Conservation (phyloP, 2,329 filamentous ascomycete species). For the Penicillium rolfsii region DNA sequence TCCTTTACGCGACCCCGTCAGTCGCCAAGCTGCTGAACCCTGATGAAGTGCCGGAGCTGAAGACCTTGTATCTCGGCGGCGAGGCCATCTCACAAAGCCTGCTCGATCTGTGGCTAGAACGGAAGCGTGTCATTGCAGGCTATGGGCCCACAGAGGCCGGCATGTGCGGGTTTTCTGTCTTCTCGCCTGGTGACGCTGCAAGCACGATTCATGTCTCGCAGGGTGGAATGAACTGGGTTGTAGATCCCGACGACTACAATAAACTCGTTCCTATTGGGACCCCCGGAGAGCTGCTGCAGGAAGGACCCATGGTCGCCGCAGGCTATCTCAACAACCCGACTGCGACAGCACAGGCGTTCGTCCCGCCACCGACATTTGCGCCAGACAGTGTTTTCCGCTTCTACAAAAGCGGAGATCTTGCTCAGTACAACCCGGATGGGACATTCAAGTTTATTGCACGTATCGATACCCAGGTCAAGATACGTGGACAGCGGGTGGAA, state of each 20-base stretch:
- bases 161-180: neutral
- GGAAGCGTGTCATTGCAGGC: neutral
- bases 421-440: slow-evolving; percentile 28
- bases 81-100: neutral
- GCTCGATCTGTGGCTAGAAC: neutral
- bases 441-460: slow-evolving; percentile 28
- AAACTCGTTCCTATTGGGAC: neutral
- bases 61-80: neutral
- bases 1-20: neutral
- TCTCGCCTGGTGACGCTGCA: neutral
- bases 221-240: neutral
- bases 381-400: slow-evolving; percentile 7
- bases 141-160: neutral
- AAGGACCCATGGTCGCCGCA: neutral
- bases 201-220: neutral
- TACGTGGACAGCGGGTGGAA: slow-evolving; percentile 35
- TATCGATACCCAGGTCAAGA: slow-evolving; percentile 36
- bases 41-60: neutral
- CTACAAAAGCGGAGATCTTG: slow-evolving; percentile 38
- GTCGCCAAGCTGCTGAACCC: neutral
- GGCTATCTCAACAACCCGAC: neutral
- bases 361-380: neutral
- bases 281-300: neutral
- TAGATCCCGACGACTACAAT: neutral
- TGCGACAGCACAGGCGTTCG: neutral